Conservation (phyloP, 2,329 filamentous ascomycete genomes). For the Diaporthe eres region DNA sequence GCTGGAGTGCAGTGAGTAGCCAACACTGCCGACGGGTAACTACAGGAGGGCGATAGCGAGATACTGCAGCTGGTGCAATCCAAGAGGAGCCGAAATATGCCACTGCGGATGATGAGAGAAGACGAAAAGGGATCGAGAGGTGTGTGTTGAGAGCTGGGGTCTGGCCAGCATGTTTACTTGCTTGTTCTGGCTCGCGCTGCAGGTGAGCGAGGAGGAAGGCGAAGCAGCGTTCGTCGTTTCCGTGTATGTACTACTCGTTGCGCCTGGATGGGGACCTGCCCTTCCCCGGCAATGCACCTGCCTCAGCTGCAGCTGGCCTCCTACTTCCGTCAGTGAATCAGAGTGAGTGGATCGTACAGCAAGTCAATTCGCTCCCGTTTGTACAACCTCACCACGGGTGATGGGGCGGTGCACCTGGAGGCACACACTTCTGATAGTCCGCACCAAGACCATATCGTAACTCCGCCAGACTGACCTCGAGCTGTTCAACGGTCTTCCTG, state of each 20-base stretch:
- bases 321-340: neutral
- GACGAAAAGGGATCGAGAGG: conserved; percentile 15
- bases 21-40: conserved; percentile 37
- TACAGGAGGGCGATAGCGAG: conserved; percentile 38
- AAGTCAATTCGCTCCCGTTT: neutral
- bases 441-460: conserved; percentile 12
- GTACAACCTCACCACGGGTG: conserved; percentile 29
- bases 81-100: conserved; percentile 33
- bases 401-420: conserved; percentile 23
- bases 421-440: conserved; percentile 15
- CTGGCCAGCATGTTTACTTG: conserved; percentile 17
- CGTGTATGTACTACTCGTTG: neutral
- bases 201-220: neutral
- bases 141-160: neutral
- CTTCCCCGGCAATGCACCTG: conserved; percentile 10
- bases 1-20: conserved; percentile 29
- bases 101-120: conserved; percentile 2
- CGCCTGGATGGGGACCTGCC: neutral
- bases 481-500: conserved; percentile 19
- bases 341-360: neutral
- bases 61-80: conserved; percentile 34
- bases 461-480: conserved; percentile 7
- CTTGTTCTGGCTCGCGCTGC: neutral
- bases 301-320: conserved; percentile 6
- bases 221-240: conserved; percentile 35